Evolutionary conservation across 768 basidiomycete genomes (phyloP).

Genomic region (Kockovaella imperatae): DNA sequence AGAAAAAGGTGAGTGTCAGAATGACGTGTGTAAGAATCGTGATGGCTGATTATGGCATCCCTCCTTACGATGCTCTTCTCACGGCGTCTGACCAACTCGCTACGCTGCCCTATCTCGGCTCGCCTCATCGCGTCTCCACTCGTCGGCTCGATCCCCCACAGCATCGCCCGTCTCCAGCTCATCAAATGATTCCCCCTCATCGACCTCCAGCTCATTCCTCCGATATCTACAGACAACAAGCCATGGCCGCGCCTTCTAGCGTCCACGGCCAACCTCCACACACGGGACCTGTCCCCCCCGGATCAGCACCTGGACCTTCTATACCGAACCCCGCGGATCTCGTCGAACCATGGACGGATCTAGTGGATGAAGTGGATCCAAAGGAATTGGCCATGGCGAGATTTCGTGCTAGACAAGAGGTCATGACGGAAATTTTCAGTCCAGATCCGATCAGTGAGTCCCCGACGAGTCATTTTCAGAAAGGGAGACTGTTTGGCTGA

Average conservation of each 20-base stretch:
- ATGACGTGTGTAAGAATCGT: no score
- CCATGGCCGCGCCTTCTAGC: background rate
- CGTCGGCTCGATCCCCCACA: background rate
- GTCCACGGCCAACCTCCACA: background rate
- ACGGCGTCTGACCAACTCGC: no score
- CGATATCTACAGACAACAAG: background rate
- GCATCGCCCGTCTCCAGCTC: background rate
- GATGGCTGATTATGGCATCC: no score
- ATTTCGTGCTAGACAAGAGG: conserved; percentile 33
- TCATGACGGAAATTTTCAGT: conserved; percentile 30
- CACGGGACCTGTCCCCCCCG: background rate
- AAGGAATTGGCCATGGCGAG: conserved; percentile 36
- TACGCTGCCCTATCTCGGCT: background rate
- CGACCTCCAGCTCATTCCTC: background rate
- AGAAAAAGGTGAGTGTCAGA: background rate
- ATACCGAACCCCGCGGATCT: no score
- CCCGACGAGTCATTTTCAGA: background rate
- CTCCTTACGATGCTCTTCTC: no score
- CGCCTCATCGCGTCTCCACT: background rate
- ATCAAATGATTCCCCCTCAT: background rate
- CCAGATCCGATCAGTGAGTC: conserved; percentile 35
- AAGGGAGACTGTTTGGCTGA: no score
- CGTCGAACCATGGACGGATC: conserved; percentile 36
- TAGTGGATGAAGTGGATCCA: conserved; percentile 33
- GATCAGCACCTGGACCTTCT: background rate